Evolutionary conservation across 1,139 yeast species (phyloP), one percentile per base, ranked within the genome.

Genomic region (Arxiozyma slooffiae): DNA sequence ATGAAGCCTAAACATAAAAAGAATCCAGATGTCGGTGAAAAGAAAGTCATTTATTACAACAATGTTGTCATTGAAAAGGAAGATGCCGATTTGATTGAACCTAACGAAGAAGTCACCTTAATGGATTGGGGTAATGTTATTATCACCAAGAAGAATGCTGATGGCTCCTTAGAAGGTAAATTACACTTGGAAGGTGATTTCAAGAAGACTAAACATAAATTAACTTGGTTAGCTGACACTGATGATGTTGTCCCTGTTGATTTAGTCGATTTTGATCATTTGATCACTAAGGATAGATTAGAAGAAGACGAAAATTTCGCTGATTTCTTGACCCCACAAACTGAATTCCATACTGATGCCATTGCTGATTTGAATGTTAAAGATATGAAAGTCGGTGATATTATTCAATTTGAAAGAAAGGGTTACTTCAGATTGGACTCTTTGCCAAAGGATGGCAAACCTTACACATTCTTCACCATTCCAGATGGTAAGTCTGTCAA

Each of bases 71-170:
- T 92, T 63, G 97, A 90, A 67, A 96, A 87, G 72, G 94, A 77
- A 37, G 98, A 92, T 71, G 97, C 97, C 50, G 77, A 74, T 54
- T 73, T 82, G 34, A 73, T 86, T 55, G 80, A 77, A 51, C 81
- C 74, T 47, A 83, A 79, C 52, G 97, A 92, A 72, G 97, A 92
- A 74, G 77, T 90, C 55, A 92, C 97, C 41, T 79, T 92, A 65
- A 92, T 92, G 98, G 97, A 92, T 73, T 92, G 98, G 98, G 97
- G 97, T 78, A 92, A 92, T 67, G 88, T 84, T 51, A 85, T 92
- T 59, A 73, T 90, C 58, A 78, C 85, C 60, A 81, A 81, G 70
- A 79, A 90, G 63, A 71, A 72, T 65, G 83, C 79, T 68, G 82
- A 76, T 57, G 80, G 77, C 51, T 74, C 82, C 3, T 73, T 90